phyloP scores from a whole-genome alignment of 495 filamentous ascomycete genomes.

The Hypoxylon crocopeplum region DNA sequence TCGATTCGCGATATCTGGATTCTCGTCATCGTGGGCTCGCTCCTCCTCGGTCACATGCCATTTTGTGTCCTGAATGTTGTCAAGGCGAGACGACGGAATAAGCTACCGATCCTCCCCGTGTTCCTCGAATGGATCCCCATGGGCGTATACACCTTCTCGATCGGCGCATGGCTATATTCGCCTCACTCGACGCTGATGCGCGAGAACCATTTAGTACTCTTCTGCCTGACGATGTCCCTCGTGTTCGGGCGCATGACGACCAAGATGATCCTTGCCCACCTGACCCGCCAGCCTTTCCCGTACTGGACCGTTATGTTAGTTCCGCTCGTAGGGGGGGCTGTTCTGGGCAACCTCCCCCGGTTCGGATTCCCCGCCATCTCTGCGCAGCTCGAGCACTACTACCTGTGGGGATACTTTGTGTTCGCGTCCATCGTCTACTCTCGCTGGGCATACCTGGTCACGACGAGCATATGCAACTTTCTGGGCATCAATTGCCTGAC shows the following conservation, averaged over 20 bases:
- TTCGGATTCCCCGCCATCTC: conserved; percentile 71
- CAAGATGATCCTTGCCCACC: conserved; percentile 96
- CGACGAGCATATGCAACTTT: conserved; percentile 88
- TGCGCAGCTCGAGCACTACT: conserved; percentile 72
- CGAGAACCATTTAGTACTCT: conserved; percentile 87
- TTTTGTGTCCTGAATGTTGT: conserved; percentile 81
- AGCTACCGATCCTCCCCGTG: conserved; percentile 79
- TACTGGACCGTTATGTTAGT: conserved; percentile 92
- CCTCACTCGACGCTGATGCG: conserved; percentile 79
- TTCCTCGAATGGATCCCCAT: conserved; percentile 97
- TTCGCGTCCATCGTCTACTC: conserved; percentile 85
- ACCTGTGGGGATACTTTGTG: conserved; percentile 81
- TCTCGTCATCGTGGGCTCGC: conserved; percentile 70
- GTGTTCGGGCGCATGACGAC: conserved; percentile 99
- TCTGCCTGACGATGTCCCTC: conserved; percentile 91
- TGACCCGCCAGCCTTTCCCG: conserved; percentile 92
- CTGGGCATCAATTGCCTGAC: conserved; percentile 93
- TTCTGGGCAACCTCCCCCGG: conserved; percentile 81
- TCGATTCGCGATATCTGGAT: conserved; percentile 90
- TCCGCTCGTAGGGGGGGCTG: conserved; percentile 82
- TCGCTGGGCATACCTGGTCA: conserved; percentile 91
- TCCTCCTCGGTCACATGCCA: conserved; percentile 84
- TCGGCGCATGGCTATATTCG: conserved; percentile 83
- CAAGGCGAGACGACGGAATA: conserved; percentile 71
- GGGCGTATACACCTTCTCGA: conserved; percentile 74